Conservation (phyloP, 1,284 basidiomycete genomes). For the Trametes pubescens region DNA sequence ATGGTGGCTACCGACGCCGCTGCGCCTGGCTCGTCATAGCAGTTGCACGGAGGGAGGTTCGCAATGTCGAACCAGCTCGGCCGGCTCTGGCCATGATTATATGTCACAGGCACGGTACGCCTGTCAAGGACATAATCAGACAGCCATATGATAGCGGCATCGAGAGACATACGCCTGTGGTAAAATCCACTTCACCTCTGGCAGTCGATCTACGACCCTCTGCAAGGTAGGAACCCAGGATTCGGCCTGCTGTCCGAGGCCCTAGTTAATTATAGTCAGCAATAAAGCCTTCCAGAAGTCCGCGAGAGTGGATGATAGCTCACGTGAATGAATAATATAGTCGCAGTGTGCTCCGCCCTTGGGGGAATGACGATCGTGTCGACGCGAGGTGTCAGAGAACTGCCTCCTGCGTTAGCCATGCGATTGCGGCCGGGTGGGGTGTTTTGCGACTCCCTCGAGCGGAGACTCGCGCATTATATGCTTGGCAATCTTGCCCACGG, state of each 20-base stretch:
- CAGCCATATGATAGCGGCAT: no score
- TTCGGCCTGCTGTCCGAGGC: constrained; percentile 49
- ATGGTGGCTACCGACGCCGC: constrained; percentile 48
- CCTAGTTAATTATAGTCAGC: constrained; percentile 37
- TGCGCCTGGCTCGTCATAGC: constrained; percentile 48
- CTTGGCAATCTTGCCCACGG: constrained; percentile 8
- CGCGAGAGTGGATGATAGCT: no score
- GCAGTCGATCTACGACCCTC: constrained; percentile 47
- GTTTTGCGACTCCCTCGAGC: neutral
- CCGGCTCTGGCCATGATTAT: constrained; percentile 43
- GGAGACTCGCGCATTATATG: constrained; percentile 14
- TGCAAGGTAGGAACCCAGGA: constrained; percentile 46
- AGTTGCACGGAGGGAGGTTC: constrained; percentile 47
- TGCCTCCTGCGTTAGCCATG: constrained; percentile 23
- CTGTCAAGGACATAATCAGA: constrained; percentile 16
- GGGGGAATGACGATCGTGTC: constrained; percentile 26
- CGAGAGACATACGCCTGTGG: constrained; percentile 51
- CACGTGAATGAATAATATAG: constrained; percentile 51
- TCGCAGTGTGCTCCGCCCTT: constrained; percentile 36
- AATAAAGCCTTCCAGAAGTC: no score
- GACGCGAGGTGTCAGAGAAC: neutral
- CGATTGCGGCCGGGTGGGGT: constrained; percentile 13
- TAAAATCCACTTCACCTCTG: constrained; percentile 51
- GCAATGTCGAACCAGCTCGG: constrained; percentile 57
- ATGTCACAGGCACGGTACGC: constrained; percentile 42